Evolutionary conservation across 2,329 filamentous ascomycete species (phyloP), one percentile per base, ranked within the genome.

Genomic region (Proliferodiscus dingleyae): DNA sequence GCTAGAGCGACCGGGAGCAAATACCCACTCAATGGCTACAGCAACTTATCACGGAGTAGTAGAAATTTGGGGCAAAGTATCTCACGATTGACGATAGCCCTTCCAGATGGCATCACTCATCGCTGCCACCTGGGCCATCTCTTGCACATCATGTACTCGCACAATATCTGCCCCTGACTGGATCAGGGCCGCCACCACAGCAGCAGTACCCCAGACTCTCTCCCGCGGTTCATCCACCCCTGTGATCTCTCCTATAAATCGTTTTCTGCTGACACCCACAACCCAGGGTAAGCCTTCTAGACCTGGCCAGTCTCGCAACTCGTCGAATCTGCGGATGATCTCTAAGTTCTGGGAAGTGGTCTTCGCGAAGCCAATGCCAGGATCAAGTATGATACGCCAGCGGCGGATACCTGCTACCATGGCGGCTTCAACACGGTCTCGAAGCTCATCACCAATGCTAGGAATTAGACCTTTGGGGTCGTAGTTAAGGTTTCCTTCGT

Each of bases 91-190:
- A n/a, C n/a, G n/a, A n/a, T n/a, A 39, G 18, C 46, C 51, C 34
- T 87, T 75, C 79, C 87, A 95, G 44, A 96, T 89, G n/a, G 89
- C 90, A 75, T 97, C 91, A 7, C 88, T 81, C 83, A 97, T 91
- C 63, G 78, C 85, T 1, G 81, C 81, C 24, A 95, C 89, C 66
- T 89, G 77, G 32, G 69, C 73, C 91, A 97, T 97, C 71, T 93
- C 87, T 45, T 72, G 68, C 11, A 90, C 86, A 70, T 97, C 91
- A 68, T 98, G 93, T 33, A 98, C 89, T 41, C 93, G 76, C 37
- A 97, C 83, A 47, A 98, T 81, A 70, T 97, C 90, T 19, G 90
- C 90, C 2, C 93, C 93, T 5, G 88, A 88, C 50, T 85, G 80
- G 23, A 98, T 77, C 37, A 89, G 88, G 5, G 89, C 89, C 3